Evolutionary conservation across 73 alveolate species (phyloP), one percentile per base, ranked within the genome.

Genomic region (Paramecium bursaria): DNA sequence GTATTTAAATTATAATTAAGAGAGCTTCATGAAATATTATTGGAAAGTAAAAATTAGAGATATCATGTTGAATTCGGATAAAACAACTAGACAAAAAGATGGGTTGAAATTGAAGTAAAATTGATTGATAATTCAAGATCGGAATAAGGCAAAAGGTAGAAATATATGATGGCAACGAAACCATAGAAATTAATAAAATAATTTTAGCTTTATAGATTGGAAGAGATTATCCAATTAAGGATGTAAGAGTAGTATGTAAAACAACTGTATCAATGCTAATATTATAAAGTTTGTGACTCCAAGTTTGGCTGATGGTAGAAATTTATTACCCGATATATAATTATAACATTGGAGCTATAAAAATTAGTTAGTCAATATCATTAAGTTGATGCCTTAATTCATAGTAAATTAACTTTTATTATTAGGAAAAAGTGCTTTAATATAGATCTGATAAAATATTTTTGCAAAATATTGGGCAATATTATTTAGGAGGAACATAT

Each of bases 71-170:
- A 67, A 39, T 67, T 67, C 27, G 60, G 33, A 21, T 42, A 67
- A 67, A 39, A 42, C 44, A 67, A 53, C 6, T 39, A 67, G 22
- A 31, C 82, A 5, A 67, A 67, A 15, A 67, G 82, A 19, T 67
- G 82, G 82, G 44, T 67, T 30, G 82, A 67, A 67, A 31, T 67
- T n/a, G 82, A 67, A n/a, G 82, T 67, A 67, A 57, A 25, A 9
- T 25, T 35, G 17, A 33, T 35, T 7, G 44, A 35, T 15, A 6
- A 33, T 2, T 14, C 6, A 2, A 67, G 82, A 67, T 67, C 7
- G 53, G 60, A 10, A 67, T 67, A 3, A 31, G 22, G 22, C 44
- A 31, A 67, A 67, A 67, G 6, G 82, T 67, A 33, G 82, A 67
- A 35, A 47, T 67, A 3, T 42, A 39, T 15, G 82, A 26, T 14